A percentile compares a stretch with the other conserved stretches of the same genome.
phyloP scores from a whole-genome alignment of 768 basidiomycete genomes.

The Suillus lakei region DNA sequence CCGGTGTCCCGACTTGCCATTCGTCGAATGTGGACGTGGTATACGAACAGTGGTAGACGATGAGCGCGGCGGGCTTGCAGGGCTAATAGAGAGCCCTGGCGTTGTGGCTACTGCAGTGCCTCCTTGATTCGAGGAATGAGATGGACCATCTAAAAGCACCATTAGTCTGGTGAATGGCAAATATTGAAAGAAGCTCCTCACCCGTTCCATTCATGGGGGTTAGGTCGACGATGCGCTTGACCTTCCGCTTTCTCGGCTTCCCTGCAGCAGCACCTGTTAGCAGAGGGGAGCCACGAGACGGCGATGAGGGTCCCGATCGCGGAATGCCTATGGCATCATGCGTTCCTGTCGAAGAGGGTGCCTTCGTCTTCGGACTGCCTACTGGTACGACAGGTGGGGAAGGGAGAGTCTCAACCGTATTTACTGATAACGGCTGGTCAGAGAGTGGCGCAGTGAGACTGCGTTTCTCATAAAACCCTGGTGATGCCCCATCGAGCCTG shows the following conservation, averaged over 20 bases:
- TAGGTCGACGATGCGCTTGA: conserved; percentile 80
- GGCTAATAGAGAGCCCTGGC: not conserved
- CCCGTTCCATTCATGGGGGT: conserved; percentile 48
- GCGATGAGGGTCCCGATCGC: conserved; percentile 30
- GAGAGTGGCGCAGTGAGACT: conserved; percentile 53
- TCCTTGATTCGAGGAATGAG: not conserved
- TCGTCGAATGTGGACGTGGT: conserved; percentile 19
- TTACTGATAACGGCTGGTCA: conserved; percentile 56
- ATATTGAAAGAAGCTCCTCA: conserved; percentile 39
- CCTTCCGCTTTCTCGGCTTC: conserved; percentile 60
- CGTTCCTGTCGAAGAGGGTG: conserved; percentile 17
- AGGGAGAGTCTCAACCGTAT: conserved; percentile 51
- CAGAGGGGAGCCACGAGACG: conserved; percentile 51
- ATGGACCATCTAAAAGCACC: conserved; percentile 32
- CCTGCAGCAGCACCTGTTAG: conserved; percentile 42
- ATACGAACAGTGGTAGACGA: conserved; percentile 23
- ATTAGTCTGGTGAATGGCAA: conserved; percentile 33
- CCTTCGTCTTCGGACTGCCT: conserved; percentile 36
- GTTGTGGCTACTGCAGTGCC: not conserved
- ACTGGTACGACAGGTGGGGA: conserved; percentile 70
- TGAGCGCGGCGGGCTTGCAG: conserved; percentile 12
- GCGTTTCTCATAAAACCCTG: conserved; percentile 74
- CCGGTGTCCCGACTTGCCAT: conserved; percentile 15
- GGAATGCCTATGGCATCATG: conserved; percentile 31
- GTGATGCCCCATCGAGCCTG: conserved; percentile 72